phyloP scores from a whole-genome alignment of 495 filamentous ascomycete species.

The Pseudomonodictys pantanalensis region DNA sequence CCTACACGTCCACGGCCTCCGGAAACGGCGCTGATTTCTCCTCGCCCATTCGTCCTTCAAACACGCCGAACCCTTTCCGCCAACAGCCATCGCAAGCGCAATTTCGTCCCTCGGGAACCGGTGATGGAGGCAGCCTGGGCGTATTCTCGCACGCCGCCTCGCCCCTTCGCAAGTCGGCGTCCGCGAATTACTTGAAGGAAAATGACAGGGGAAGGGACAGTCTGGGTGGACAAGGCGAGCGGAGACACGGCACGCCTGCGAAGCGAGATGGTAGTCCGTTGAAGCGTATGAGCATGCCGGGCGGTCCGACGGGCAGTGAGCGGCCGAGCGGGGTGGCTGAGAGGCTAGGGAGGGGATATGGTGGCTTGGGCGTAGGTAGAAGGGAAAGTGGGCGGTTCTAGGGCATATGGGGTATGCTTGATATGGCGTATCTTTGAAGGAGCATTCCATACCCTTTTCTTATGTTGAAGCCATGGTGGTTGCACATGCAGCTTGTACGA shows the following conservation, averaged over 20 bases:
- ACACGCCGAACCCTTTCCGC: conserved; percentile 48
- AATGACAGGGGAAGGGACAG: conserved; percentile 14
- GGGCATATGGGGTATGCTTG: neutral
- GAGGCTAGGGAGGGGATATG: conserved; percentile 8
- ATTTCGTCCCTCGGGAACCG: conserved; percentile 38
- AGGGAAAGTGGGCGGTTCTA: conserved; percentile 28
- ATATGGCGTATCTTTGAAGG: neutral
- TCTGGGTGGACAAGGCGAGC: conserved; percentile 11
- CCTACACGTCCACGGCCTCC: conserved; percentile 37
- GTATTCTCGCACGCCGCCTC: conserved; percentile 30
- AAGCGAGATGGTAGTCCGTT: conserved; percentile 31
- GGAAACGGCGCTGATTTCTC: conserved; percentile 47
- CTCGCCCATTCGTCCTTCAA: conserved; percentile 47
- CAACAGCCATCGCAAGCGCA: conserved; percentile 45
- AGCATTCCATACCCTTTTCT: neutral
- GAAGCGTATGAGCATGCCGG: conserved; percentile 33
- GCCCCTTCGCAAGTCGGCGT: conserved; percentile 27
- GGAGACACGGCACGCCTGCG: neutral
- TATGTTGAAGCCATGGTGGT: neutral
- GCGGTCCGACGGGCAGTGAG: conserved; percentile 2
- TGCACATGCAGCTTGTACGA: too few species aligned
- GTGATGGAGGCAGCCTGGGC: conserved; percentile 67
- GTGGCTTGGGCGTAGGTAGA: conserved; percentile 24
- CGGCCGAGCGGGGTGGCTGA: neutral
- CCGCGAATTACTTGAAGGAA: conserved; percentile 15